These are phyloP conservation scores for Suhomyces taliae DNA, from an alignment of 1,139 yeast genomes.

Conservation along the genomic window DNA sequence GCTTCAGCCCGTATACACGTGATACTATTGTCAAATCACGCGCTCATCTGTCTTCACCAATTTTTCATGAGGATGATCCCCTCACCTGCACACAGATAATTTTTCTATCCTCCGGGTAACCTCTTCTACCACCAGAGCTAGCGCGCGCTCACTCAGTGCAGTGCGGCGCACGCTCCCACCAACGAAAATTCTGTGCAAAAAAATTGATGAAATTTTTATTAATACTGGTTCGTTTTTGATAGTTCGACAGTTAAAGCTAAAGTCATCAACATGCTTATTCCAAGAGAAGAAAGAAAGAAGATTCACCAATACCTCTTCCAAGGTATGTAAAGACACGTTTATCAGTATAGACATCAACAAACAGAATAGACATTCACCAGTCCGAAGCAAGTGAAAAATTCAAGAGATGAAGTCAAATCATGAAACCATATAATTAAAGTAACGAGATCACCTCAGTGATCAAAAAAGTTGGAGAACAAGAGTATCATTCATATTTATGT, in stretches of 20 bases:
- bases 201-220: slow-evolving; percentile 12
- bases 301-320: slow-evolving; percentile 99
- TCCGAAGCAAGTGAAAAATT: not conserved
- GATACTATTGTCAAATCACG: not conserved
- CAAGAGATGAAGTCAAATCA: not conserved
- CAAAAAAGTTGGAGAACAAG: too few relatives aligned
- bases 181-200: slow-evolving; percentile 12
- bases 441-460: too few relatives aligned
- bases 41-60: too few relatives aligned
- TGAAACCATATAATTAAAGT: too few relatives aligned
- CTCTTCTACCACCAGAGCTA: not conserved
- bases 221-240: slow-evolving; percentile 11
- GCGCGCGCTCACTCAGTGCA: slow-evolving; percentile 1
- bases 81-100: not conserved
- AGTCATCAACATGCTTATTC: slow-evolving; percentile 83
- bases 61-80: too few relatives aligned
- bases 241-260: slow-evolving; percentile 14
- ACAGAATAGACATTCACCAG: not conserved
- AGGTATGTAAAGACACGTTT: slow-evolving; percentile 60
- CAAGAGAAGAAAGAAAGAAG: slow-evolving; percentile 99
- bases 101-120: slow-evolving; percentile 1
- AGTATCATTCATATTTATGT: too few relatives aligned
- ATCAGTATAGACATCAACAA: not conserved
- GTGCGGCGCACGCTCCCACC: slow-evolving; percentile 8
- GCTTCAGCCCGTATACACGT: slow-evolving; percentile 4